These are phyloP conservation scores for Arxiozyma bovina DNA, from an alignment of 1,139 yeast genomes.

Conservation along the genomic window DNA sequence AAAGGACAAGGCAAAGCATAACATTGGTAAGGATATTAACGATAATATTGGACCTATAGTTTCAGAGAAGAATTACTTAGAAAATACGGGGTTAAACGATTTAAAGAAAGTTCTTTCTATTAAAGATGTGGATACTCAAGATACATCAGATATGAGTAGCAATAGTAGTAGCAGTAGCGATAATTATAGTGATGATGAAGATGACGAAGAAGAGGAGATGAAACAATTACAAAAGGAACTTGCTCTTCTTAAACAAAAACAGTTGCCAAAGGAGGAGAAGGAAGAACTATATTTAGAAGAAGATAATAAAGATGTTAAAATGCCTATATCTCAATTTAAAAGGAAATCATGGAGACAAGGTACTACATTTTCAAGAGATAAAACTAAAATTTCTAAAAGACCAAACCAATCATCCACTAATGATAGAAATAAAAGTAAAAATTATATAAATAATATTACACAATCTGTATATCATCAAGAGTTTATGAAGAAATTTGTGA, in stretches of 20 bases:
- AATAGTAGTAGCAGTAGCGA: not conserved
- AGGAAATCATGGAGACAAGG: slow-evolving; percentile 46
- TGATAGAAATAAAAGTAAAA: slow-evolving; percentile 19
- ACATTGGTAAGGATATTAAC: not conserved
- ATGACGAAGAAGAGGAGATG: slow-evolving; percentile 27
- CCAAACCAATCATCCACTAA: slow-evolving; percentile 24
- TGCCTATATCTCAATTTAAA: slow-evolving; percentile 45
- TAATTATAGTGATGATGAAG: slow-evolving; percentile 24
- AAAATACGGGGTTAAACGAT: slow-evolving; percentile 5
- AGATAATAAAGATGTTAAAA: slow-evolving; percentile 31
- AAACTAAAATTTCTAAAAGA: slow-evolving; percentile 32
- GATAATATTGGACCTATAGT: not conserved
- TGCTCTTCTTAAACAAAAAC: slow-evolving; percentile 37
- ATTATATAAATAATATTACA: slow-evolving; percentile 57
- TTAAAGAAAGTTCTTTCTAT: slow-evolving; percentile 8
- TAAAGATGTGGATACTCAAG: not conserved
- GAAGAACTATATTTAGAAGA: slow-evolving; percentile 13
- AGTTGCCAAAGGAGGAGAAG: slow-evolving; percentile 35
- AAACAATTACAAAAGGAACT: slow-evolving; percentile 42
- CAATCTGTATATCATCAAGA: slow-evolving; percentile 62
- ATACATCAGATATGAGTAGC: not conserved
- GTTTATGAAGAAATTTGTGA: slow-evolving; percentile 59
- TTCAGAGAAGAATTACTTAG: slow-evolving; percentile 6
- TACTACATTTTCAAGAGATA: slow-evolving; percentile 34
- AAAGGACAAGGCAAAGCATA: slow-evolving; percentile 10